Evolutionary conservation across 2,329 filamentous ascomycete species (phyloP), one percentile per base, ranked within the genome.

Genomic region (Hysterium pulicare): DNA sequence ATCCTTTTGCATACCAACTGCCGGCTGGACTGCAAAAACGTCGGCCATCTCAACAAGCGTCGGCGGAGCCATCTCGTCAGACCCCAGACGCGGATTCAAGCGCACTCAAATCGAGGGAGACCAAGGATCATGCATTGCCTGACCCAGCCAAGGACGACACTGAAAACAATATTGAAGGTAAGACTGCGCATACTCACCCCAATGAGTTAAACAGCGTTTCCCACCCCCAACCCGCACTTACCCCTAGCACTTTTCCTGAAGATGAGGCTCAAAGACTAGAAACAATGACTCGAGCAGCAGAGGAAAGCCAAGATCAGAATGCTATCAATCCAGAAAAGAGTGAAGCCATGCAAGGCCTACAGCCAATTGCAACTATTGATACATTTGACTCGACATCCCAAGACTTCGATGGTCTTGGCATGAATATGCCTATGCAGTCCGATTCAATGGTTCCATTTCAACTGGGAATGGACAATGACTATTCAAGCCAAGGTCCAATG

Each of bases 401-500:
- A 24, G 38, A 44, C 31, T 61, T 54, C 46, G 46, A 55, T 33
- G 54, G 58, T 39, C 42, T 49, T 15, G 62, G 58, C 51, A 62
- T 62, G 58, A 45, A 50, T 33, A 49, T 52, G 42, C 54, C 48
- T 15, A 62, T 62, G 53, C 53, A 55, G n/a, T 39, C 49, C 9
- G 51, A 54, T 31, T 48, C 54, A 46, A 42, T 38, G 28, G 44
- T 41, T 31, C 40, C 49, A 30, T 59, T 52, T 30, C 33, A 41
- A 28, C 50, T 53, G 23, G 57, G 53, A 20, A 63, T 64, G 58
- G 62, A 64, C 55, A 60, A 61, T 44, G 55, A 61, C 50, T 81
- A 77, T 66, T 72, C 77, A 57, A 77, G 83, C 58, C 83, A 84
- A 53, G 77, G 80, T 51, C 50, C 63, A 38, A 66, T 70, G 51